Evolutionary conservation across 495 filamentous ascomycete species (phyloP).

Genomic region (Penicillium daleae): DNA sequence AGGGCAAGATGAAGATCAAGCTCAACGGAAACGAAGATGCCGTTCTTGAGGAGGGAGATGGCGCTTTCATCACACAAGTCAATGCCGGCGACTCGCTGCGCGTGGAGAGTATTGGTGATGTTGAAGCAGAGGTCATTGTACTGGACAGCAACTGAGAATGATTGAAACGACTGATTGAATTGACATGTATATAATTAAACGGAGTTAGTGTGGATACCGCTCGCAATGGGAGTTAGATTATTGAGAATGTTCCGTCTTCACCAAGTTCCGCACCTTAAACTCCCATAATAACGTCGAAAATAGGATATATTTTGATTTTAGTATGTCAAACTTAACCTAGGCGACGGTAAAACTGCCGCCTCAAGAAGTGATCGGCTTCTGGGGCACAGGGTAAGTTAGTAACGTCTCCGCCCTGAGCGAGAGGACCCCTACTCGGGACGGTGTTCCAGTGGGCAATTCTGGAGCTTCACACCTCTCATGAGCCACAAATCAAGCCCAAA

Average conservation of each 20-base stretch:
- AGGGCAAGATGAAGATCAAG: conserved; percentile 67
- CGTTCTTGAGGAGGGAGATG: conserved; percentile 71
- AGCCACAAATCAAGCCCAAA: too few relatives aligned
- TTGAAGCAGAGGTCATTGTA: conserved; percentile 68
- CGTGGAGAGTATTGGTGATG: conserved; percentile 67
- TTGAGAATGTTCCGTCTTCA: not conserved
- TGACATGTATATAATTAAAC: not conserved
- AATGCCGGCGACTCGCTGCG: conserved; percentile 61
- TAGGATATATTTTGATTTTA: not conserved
- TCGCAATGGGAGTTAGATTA: not conserved
- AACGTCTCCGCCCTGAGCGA: too few relatives aligned
- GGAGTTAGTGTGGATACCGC: not conserved
- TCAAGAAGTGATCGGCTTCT: too few relatives aligned
- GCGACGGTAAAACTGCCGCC: too few relatives aligned
- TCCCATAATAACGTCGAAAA: not conserved
- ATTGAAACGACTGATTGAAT: not conserved
- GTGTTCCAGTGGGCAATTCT: too few relatives aligned
- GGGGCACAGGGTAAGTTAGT: too few relatives aligned
- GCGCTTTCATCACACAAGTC: conserved; percentile 63
- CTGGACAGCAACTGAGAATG: conserved; percentile 53
- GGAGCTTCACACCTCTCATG: too few relatives aligned
- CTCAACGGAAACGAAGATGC: conserved; percentile 64
- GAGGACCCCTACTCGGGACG: too few relatives aligned
- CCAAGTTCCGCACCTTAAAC: not conserved
- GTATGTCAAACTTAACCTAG: not conserved